Base-by-base conservation (phyloP, 208 protist genomes). In the Trypanosoma rangeli region DNA sequence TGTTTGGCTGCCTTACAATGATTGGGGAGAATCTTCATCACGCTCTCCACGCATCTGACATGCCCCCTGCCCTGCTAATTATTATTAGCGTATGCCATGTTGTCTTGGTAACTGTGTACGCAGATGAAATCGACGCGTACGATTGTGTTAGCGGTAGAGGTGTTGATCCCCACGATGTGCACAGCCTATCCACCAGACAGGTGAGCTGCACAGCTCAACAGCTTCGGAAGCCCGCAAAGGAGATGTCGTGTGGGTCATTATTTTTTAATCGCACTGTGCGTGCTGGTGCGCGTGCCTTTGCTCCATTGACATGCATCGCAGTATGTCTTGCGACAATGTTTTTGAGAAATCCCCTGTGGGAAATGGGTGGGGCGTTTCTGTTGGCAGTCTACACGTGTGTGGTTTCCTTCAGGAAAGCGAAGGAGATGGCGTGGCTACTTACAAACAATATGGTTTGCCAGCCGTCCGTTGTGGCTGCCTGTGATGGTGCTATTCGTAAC, bases 381-480 rank as follows among this genome's bases (percentile, higher is more conserved):
- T 39, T 88, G 24, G 63, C 77, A 3, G 37, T 42, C 4, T 82
- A 84, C 35, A 78, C 82, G 29, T 65, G 78, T 28, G 65, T 50
- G 37, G 60, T 77, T 0, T 57, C 78, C 28, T 62, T 64, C 31
- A 50, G 24, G 5, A 56, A 82, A 26, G 82, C 76, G 5, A 33
- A 50, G 13, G 44, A 53, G 31, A 80, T 90, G 74, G 58, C 78
- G 15, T 83, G 79, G 73, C n/a, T 89, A 29, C 76, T 94, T 2
- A 63, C 90, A 62, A 94, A 94, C 79, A 92, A 90, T 58, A 65
- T 67, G 42, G 66, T 83, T 24, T 33, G 67, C 3, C 65, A 84
- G n/a, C 44, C 68, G 7, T 44, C 55, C 0, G 58, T 60, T 28
- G 28, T 70, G 12, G 72, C 59, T 8, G 64, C 22, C 28, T 52